phyloP scores from a whole-genome alignment of 2,329 filamentous ascomycete species.

The Parascedosporium putredinis region DNA sequence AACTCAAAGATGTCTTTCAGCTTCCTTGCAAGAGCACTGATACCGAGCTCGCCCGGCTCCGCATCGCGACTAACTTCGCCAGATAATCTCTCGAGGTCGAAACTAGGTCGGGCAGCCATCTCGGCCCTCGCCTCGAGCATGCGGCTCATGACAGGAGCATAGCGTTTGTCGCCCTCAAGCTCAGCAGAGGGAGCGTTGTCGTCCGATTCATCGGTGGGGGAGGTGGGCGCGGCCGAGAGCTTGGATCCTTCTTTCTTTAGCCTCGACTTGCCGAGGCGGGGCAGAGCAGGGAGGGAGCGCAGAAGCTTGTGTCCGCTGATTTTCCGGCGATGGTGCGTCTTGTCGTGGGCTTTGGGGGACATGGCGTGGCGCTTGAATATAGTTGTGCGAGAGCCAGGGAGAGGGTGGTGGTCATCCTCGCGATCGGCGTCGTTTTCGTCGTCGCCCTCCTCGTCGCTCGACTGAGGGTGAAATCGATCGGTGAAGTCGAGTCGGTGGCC shows the following conservation, averaged over 20 bases:
- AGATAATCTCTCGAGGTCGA: slow-evolving; percentile 39
- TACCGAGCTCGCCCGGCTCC: slow-evolving; percentile 23
- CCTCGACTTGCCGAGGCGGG: slow-evolving; percentile 31
- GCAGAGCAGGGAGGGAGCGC: slow-evolving; percentile 53
- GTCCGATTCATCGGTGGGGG: slow-evolving; percentile 5
- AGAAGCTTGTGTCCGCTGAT: slow-evolving; percentile 56
- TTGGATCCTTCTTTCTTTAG: slow-evolving; percentile 19
- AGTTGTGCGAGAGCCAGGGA: slow-evolving; percentile 4
- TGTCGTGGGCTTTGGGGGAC: slow-evolving; percentile 1
- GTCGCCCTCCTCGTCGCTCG: slow-evolving; percentile 73
- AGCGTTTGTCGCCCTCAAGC: slow-evolving; percentile 29
- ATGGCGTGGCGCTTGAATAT: slow-evolving; percentile 4
- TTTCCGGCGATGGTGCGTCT: slow-evolving; percentile 38
- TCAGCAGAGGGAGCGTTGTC: slow-evolving; percentile 10
- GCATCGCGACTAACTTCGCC: slow-evolving; percentile 25
- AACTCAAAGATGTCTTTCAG: slow-evolving; percentile 83
- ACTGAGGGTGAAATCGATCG: slow-evolving; percentile 66
- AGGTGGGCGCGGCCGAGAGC: slow-evolving; percentile 13
- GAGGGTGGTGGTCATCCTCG: no score
- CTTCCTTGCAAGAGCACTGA: slow-evolving; percentile 53
- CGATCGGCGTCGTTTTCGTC: slow-evolving; percentile 19
- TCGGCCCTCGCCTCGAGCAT: slow-evolving; percentile 65
- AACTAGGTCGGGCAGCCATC: slow-evolving; percentile 47
- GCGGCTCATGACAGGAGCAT: slow-evolving; percentile 64
- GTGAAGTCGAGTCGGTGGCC: slow-evolving; percentile 76